Base-by-base conservation (phyloP, 1,284 basidiomycete genomes). In the Waitea zeae region DNA sequence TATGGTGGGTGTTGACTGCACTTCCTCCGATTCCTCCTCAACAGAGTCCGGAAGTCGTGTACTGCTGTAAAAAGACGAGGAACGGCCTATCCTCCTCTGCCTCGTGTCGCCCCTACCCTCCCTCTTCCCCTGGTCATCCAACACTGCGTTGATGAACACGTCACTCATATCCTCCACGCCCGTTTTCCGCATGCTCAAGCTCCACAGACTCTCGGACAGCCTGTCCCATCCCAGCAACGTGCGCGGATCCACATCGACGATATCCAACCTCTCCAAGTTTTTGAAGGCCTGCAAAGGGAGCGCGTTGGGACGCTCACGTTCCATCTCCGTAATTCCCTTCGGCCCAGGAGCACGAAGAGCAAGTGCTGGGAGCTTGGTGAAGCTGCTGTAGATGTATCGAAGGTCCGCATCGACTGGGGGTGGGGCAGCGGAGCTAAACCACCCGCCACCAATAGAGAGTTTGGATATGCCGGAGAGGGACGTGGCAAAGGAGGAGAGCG, bases 301-400 rank as follows among this genome's bases (percentile, higher is more conserved):
- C 4, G 80, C 81, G 42, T 72, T 84, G 0, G 83, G 78, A 5
- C 77, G 63, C 38, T 89, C 82, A 24, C 73, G 64, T 7, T 64
- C 60, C 9, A 84, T 64, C 47, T 83, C 86, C 5, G 67, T 53
- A 17, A 92, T 74, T 37, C 74, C 54, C 40, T 70, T 74, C 30
- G 61, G 60, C 30, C 70, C 68, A 3, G 71, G 72, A 3, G 69
- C 65, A 37, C 58, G 61, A 39, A 78, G 58, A n/a, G 59, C 58
- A 26, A 93, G 61, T 2, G 83, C 75, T 12, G 87, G 86, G 0
- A 92, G 60, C 55, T 84, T 87, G 20, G 84, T 92, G 57, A 90
- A 83, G 48, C 75, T 69, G 49, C 83, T 83, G 57, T 76, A 92
- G 44, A 92, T 64, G 56, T 77, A 88, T 50, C 76, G 86, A 53